Conservation (phyloP, 768 basidiomycete species). For the Lentinula raphanica region DNA sequence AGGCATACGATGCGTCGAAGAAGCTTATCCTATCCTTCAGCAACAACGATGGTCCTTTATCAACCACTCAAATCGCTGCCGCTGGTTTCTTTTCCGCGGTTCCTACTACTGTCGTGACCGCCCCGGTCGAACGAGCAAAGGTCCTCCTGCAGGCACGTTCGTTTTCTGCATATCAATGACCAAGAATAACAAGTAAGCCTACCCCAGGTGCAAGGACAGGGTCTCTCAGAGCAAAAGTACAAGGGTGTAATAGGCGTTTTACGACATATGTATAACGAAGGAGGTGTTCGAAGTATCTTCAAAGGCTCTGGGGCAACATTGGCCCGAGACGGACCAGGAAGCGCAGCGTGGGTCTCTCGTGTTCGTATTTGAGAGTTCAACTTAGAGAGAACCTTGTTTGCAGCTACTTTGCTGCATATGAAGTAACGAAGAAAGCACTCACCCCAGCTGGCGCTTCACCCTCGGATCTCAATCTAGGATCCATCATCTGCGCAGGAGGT, state of each 20-base stretch:
- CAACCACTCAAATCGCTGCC: conserved; percentile 74
- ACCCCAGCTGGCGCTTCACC: conserved; percentile 79
- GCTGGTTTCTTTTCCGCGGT: conserved; percentile 95
- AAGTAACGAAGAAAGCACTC: conserved; percentile 83
- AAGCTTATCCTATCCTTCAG: conserved; percentile 72
- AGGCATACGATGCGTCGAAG: conserved; percentile 95
- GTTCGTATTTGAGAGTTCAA: neutral
- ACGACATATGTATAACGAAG: conserved; percentile 86
- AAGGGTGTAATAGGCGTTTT: conserved; percentile 91
- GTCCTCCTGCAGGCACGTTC: conserved; percentile 79
- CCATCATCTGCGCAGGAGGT: conserved; percentile 88
- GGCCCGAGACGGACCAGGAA: conserved; percentile 92
- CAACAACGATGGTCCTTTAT: conserved; percentile 48
- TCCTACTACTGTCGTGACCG: conserved; percentile 88
- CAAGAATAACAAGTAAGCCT: neutral
- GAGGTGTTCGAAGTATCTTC: conserved; percentile 87
- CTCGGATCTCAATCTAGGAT: conserved; percentile 75
- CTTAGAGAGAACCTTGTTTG: conserved; percentile 3
- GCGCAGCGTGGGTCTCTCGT: conserved; percentile 71
- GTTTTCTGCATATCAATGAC: neutral
- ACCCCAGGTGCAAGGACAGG: conserved; percentile 92
- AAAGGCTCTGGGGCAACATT: conserved; percentile 92
- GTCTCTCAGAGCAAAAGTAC: conserved; percentile 64
- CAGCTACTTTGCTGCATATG: conserved; percentile 97
- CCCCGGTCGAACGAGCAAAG: conserved; percentile 94